Conservation (phyloP, 108 stramenopile species). For the Tribonema minus region DNA sequence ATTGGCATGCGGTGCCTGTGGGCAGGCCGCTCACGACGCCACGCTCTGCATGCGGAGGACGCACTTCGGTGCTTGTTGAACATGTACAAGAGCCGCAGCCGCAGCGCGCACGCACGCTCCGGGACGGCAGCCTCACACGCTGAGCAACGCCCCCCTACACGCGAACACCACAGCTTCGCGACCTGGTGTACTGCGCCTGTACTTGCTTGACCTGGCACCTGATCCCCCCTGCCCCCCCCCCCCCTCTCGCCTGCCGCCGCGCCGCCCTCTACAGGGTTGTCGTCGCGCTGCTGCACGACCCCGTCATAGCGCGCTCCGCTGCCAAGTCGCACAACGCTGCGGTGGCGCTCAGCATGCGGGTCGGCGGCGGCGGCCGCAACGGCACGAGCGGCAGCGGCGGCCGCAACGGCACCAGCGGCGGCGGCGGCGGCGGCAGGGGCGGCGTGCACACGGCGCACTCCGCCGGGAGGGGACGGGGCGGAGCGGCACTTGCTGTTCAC, state of each 20-base stretch:
- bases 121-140: no score
- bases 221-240: not conserved
- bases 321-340: not conserved
- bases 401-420: not conserved
- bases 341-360: not conserved
- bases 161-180: no score
- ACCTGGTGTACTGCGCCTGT: no score
- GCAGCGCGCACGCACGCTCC: no score
- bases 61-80: no score
- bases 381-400: not conserved
- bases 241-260: not conserved
- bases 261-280: not conserved
- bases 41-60: no score
- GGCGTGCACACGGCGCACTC: not conserved
- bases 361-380: not conserved
- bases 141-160: no score
- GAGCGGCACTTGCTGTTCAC: no score
- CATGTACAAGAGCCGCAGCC: no score
- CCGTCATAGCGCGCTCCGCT: constrained; percentile 2
- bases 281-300: constrained; percentile 29
- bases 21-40: no score
- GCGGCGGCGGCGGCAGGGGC: not conserved
- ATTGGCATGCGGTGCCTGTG: no score
- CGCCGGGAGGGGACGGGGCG: not conserved
- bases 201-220: not conserved